phyloP scores from a whole-genome alignment of 352 stramenopile species.

The Albugo laibachii region DNA sequence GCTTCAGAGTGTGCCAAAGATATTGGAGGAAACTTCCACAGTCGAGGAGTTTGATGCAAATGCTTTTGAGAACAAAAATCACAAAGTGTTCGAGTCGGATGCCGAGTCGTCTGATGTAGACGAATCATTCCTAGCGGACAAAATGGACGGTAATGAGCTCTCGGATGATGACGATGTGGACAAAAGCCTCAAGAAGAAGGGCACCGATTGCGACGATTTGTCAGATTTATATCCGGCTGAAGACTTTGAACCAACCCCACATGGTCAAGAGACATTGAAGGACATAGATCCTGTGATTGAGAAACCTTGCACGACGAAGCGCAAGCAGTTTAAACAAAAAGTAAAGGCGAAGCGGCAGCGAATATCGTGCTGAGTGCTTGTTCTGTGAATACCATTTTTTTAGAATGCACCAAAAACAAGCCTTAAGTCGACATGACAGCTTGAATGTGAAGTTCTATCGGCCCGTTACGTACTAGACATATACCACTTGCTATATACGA shows the following conservation, averaged over 20 bases:
- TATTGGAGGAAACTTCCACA: constrained; percentile 12
- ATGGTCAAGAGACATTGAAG: too few relatives aligned
- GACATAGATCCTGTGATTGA: too few relatives aligned
- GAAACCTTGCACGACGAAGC: too few relatives aligned
- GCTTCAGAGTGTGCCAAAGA: constrained; percentile 23
- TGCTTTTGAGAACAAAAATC: constrained; percentile 65
- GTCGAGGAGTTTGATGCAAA: constrained; percentile 52
- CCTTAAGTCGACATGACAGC: too few relatives aligned
- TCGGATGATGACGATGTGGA: constrained; percentile 10
- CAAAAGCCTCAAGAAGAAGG: constrained; percentile 8
- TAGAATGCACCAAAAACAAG: too few relatives aligned
- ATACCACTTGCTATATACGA: too few relatives aligned
- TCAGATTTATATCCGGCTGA: constrained; percentile 38
- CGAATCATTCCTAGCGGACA: constrained; percentile 1
- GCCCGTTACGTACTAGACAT: too few relatives aligned
- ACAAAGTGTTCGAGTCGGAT: constrained; percentile 48
- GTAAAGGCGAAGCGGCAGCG: too few relatives aligned
- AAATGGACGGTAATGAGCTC: constrained; percentile 6
- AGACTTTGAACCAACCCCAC: constrained; percentile 1
- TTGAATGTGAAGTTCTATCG: too few relatives aligned
- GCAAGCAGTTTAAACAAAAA: too few relatives aligned
- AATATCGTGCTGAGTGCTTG: too few relatives aligned
- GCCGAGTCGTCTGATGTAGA: constrained; percentile 23
- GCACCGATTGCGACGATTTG: constrained; percentile 23
- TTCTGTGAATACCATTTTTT: too few relatives aligned